Conservation (phyloP, 2,329 filamentous ascomycete genomes). For the Immersiporthe knoxdaviesiana region DNA sequence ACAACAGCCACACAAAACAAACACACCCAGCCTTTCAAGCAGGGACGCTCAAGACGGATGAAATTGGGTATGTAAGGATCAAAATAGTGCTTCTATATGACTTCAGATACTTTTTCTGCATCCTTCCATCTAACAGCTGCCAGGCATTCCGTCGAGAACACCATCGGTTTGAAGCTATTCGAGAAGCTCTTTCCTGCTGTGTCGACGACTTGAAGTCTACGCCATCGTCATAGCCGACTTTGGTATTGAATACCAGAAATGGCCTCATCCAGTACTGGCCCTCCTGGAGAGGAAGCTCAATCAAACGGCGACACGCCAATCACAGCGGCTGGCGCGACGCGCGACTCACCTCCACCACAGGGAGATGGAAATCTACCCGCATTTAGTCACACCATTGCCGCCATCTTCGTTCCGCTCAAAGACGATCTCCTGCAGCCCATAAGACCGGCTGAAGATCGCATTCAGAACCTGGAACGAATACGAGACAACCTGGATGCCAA, state of each 20-base stretch:
- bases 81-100: background rate
- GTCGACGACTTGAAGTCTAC: background rate
- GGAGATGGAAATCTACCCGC: constrained; percentile 34
- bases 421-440: constrained; percentile 38
- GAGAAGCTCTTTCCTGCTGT: background rate
- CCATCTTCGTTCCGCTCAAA: constrained; percentile 41
- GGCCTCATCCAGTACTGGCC: constrained; percentile 9
- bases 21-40: background rate
- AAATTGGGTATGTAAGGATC: background rate
- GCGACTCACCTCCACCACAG: background rate
- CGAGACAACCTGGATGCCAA: constrained; percentile 39
- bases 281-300: background rate
- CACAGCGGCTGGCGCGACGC: constrained; percentile 1
- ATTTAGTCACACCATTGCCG: constrained; percentile 36
- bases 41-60: background rate
- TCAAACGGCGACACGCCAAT: background rate
- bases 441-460: constrained; percentile 33
- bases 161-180: background rate
- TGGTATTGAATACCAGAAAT: background rate
- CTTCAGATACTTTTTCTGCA: background rate
- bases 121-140: background rate
- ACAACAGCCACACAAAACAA: background rate
- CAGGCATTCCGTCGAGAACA: background rate
- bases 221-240: background rate
- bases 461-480: constrained; percentile 37